A percentile compares a stretch with the other conserved stretches of the same genome.
Evolutionary conservation across 345 rosid species (phyloP).

Genomic region (Brassica napus): Da-Ae NC_063438.1:22894001-22894500

Average conservation of each 20-base stretch:
- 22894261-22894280: background rate
- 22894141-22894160: background rate
- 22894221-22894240: background rate
- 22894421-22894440: background rate
- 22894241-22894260: background rate
- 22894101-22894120: conserved; percentile 17
- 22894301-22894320: background rate
- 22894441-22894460: background rate
- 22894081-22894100: conserved; percentile 30
- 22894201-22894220: background rate
- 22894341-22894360: conserved; percentile 11
- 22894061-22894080: conserved; percentile 42
- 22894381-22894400: conserved; percentile 1
- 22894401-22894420: conserved; percentile 6
- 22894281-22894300: background rate
- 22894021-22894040: conserved; percentile 77
- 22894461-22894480: background rate
- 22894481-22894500: background rate
- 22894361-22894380: background rate
- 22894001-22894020: conserved; percentile 88
- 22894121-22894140: conserved; percentile 26
- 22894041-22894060: conserved; percentile 92
- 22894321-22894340: background rate
- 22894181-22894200: conserved; percentile 5
- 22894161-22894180: conserved; percentile 12